Conservation (phyloP, 257 asterid species). For the Solanum phureja region DNA sequence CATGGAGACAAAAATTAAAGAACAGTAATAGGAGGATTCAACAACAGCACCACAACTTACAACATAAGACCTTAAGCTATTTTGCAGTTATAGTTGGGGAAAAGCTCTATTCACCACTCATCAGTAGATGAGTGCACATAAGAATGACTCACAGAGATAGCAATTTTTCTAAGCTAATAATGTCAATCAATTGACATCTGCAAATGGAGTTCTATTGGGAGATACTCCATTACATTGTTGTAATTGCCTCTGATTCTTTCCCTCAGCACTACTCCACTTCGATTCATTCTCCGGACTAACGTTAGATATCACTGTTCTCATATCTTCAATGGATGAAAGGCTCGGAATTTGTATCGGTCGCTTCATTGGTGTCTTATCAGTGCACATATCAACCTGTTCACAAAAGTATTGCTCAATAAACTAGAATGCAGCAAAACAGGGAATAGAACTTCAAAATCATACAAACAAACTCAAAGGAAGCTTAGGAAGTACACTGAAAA, state of each 20-base stretch:
- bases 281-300: conserved; percentile 16
- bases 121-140: conserved; percentile 1
- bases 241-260: conserved; percentile 15
- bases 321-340: conserved; percentile 51
- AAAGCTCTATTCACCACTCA: background rate
- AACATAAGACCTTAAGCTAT: background rate
- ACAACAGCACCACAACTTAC: background rate
- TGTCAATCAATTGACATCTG: conserved; percentile 32
- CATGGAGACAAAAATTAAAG: background rate
- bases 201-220: conserved; percentile 53
- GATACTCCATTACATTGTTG: conserved; percentile 8
- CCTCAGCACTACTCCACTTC: conserved; percentile 20
- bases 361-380: conserved; percentile 44
- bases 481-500: background rate
- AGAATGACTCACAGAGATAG: background rate
- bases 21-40: background rate
- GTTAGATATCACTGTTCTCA: conserved; percentile 31
- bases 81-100: background rate
- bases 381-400: conserved; percentile 53
- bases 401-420: background rate
- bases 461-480: background rate
- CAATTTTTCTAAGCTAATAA: background rate
- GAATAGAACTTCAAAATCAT: background rate
- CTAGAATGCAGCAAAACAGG: background rate
- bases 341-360: conserved; percentile 42